Evolutionary conservation across 2,329 filamentous ascomycete species (phyloP).

Genomic region (Paecilomyces formosus): DNA sequence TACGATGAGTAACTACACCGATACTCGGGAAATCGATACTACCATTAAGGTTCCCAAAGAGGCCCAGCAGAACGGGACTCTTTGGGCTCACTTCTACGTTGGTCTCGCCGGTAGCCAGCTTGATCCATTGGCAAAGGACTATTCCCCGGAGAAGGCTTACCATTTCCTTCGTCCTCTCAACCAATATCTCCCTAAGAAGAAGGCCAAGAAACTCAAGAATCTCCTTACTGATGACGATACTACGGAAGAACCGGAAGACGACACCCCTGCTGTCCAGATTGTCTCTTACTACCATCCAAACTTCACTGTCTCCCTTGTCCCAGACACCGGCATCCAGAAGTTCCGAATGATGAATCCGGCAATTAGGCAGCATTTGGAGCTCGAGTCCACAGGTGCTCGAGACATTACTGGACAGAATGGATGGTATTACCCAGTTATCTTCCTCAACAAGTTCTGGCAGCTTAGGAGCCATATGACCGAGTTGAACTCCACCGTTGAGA

Average conservation of each 20-base stretch:
- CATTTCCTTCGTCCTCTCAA: conserved; percentile 81
- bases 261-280: conserved; percentile 59
- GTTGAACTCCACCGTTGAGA: conserved; percentile 81
- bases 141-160: conserved; percentile 68
- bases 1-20: conserved; percentile 67
- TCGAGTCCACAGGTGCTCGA: conserved; percentile 73
- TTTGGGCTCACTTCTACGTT: conserved; percentile 92
- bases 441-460: conserved; percentile 96
- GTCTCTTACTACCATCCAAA: conserved; percentile 93
- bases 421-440: conserved; percentile 90
- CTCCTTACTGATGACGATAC: conserved; percentile 56
- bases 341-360: conserved; percentile 65
- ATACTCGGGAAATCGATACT: conserved; percentile 69
- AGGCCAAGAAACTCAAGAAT: conserved; percentile 78
- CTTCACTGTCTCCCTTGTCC: conserved; percentile 79
- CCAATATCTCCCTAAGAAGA: conserved; percentile 87
- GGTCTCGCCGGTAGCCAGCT: conserved; percentile 66
- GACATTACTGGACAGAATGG: conserved; percentile 79
- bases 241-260: conserved; percentile 41
- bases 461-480: conserved; percentile 83
- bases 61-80: conserved; percentile 85
- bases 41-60: conserved; percentile 67
- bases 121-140: conserved; percentile 66
- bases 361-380: conserved; percentile 65
- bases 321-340: conserved; percentile 64